Conservation (phyloP, 257 asterid species). For the Ballota nigra region DNA sequence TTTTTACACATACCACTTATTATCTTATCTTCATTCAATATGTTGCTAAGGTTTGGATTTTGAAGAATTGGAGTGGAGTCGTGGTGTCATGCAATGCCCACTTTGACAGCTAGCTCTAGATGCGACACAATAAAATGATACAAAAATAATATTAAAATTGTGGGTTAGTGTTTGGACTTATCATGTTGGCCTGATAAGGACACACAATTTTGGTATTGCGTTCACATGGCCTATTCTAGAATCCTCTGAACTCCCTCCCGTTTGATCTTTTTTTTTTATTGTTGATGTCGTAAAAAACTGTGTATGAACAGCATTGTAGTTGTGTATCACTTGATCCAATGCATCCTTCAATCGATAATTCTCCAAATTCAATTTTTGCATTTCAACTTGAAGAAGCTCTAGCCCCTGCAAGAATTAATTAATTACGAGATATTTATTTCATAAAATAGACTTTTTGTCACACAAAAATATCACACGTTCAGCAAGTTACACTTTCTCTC, state of each 20-base stretch:
- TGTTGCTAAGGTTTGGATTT: too few relatives aligned
- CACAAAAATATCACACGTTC: background rate
- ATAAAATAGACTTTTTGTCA: background rate
- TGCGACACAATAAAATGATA: too few relatives aligned
- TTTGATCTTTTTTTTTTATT: slow-evolving; percentile 13
- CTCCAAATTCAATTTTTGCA: slow-evolving; percentile 56
- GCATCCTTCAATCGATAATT: slow-evolving; percentile 46
- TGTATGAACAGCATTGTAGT: slow-evolving; percentile 54
- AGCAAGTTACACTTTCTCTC: background rate
- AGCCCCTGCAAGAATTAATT: slow-evolving; percentile 26
- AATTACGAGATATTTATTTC: background rate
- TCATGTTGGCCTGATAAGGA: too few relatives aligned
- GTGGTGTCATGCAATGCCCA: too few relatives aligned
- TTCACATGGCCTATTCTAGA: slow-evolving; percentile 30
- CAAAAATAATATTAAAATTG: too few relatives aligned
- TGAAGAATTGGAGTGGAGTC: too few relatives aligned
- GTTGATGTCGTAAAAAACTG: slow-evolving; percentile 48
- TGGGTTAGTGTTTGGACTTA: too few relatives aligned
- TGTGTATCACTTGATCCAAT: slow-evolving; percentile 42
- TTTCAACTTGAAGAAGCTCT: slow-evolving; percentile 59
- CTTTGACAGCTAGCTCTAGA: too few relatives aligned
- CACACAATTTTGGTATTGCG: too few relatives aligned
- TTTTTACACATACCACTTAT: too few relatives aligned
- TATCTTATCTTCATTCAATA: too few relatives aligned
- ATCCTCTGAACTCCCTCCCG: slow-evolving; percentile 30